Evolutionary conservation across 805 yeast species (phyloP).

Genomic region (Dipodascopsis tothii): DNA sequence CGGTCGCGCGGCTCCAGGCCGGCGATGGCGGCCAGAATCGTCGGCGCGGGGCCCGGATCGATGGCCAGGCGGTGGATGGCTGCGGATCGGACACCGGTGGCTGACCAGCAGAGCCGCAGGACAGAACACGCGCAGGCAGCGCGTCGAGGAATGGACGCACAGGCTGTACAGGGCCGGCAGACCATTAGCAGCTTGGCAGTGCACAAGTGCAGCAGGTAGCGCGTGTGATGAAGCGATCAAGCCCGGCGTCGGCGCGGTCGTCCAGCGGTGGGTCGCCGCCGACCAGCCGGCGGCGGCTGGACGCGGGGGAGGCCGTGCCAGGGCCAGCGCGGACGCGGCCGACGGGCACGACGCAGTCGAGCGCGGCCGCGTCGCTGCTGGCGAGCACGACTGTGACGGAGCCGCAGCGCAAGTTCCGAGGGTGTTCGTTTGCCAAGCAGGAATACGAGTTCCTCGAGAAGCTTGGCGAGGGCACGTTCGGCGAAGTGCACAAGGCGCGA

Average conservation of each 20-base stretch:
- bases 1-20: no score
- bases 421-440: slow-evolving; percentile 32
- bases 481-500: slow-evolving; percentile 76
- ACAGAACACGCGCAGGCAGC: no score
- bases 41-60: no score
- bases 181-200: no score
- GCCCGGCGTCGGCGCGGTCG: not conserved
- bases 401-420: slow-evolving; percentile 23
- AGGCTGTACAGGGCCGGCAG: no score
- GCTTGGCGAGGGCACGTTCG: slow-evolving; percentile 81
- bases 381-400: not conserved
- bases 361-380: not conserved
- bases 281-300: not conserved
- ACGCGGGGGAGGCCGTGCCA: not conserved
- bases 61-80: no score
- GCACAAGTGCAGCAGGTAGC: no score
- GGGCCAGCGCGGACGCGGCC: not conserved
- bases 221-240: slow-evolving; percentile 1
- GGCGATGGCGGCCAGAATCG: no score
- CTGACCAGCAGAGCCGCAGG: no score
- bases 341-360: not conserved
- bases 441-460: slow-evolving; percentile 33
- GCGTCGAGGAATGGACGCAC: no score
- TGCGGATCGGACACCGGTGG: no score
- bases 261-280: not conserved